Conservation (phyloP, 2,329 filamentous ascomycete species). For the Dactylellina haptotyla region DNA sequence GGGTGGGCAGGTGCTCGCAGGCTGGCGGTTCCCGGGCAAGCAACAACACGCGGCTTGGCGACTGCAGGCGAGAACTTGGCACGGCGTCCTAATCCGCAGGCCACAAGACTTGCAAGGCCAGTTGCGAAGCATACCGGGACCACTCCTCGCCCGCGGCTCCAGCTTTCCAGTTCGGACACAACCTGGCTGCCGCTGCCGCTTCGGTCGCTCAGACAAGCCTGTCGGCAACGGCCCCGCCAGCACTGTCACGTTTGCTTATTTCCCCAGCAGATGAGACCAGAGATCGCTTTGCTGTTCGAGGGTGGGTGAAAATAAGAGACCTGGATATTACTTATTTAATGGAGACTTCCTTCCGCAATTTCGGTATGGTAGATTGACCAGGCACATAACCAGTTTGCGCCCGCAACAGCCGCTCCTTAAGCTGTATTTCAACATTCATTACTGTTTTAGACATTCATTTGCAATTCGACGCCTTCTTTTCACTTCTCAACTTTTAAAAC, state of each 20-base stretch:
- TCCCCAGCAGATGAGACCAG: neutral
- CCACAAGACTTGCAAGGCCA: neutral
- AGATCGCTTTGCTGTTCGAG: too few relatives aligned
- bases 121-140: neutral
- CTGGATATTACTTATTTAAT: too few relatives aligned
- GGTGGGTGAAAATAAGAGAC: too few relatives aligned
- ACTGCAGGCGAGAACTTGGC: conserved; percentile 20
- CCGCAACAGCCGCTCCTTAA: conserved; percentile 7
- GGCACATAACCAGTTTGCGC: neutral
- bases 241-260: neutral
- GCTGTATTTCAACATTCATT: conserved; percentile 3
- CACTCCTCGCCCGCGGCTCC: neutral
- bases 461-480: neutral
- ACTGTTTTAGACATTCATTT: conserved; percentile 15
- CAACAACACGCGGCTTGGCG: conserved; percentile 37
- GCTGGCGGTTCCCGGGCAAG: neutral
- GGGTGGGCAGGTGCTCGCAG: neutral
- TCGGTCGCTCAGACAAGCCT: neutral
- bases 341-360: neutral
- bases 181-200: neutral
- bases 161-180: conserved; percentile 17
- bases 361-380: neutral
- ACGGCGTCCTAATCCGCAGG: conserved; percentile 1
- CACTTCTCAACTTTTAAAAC: neutral
- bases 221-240: too few relatives aligned